Conservation (phyloP, 164 flowering plant species). For the Vitis labrusca region DNA sequence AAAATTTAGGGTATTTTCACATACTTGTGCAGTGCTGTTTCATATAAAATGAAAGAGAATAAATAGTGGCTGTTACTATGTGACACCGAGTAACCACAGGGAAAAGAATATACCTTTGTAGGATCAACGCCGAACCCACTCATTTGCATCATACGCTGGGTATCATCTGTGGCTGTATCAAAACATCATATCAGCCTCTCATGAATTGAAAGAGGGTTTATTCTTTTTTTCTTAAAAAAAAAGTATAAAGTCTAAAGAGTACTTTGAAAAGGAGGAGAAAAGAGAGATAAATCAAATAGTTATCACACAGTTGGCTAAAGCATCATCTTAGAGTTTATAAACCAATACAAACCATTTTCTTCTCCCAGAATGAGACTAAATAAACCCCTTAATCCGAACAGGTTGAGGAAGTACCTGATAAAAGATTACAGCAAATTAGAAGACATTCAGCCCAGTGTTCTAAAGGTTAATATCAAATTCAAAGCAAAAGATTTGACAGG, state of each 20-base stretch:
- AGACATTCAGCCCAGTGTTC: neutral
- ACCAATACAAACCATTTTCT: conserved; percentile 76
- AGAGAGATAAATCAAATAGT: neutral
- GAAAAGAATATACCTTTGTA: conserved; percentile 54
- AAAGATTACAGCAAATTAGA: conserved; percentile 5
- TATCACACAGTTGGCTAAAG: too few relatives aligned
- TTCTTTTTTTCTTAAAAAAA: neutral
- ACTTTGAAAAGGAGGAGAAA: neutral
- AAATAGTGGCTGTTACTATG: neutral
- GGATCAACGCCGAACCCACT: conserved; percentile 94
- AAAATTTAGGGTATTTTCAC: too few relatives aligned
- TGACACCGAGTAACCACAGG: neutral
- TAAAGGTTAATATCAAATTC: neutral
- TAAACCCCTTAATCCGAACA: conserved; percentile 92
- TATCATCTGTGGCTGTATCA: conserved; percentile 84
- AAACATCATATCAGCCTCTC: neutral
- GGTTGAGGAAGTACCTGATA: conserved; percentile 92
- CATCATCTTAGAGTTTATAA: neutral
- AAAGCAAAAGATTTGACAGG: neutral
- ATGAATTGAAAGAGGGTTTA: neutral
- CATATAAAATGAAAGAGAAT: neutral
- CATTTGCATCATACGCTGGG: conserved; percentile 99
- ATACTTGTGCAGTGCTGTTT: neutral
- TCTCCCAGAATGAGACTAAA: conserved; percentile 97
- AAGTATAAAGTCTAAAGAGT: neutral